Conservation (phyloP, 2,329 filamentous ascomycete genomes). For the Didymella exigua region DNA sequence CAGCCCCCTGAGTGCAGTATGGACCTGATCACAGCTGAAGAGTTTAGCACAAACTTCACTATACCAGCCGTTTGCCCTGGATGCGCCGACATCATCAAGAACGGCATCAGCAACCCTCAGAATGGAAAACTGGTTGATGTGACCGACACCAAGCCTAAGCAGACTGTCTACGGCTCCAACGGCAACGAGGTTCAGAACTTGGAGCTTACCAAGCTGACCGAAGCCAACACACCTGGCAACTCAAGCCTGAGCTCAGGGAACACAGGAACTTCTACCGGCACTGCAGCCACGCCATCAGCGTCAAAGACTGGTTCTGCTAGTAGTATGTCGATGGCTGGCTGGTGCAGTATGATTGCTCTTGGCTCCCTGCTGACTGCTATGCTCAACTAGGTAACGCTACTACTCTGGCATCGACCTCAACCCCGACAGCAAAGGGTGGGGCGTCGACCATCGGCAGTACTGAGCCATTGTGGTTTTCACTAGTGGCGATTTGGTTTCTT, state of each 20-base stretch:
- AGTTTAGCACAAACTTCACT: constrained; percentile 80
- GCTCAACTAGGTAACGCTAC: constrained; percentile 10
- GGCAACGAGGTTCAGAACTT: constrained; percentile 67
- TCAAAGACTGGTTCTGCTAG: constrained; percentile 26
- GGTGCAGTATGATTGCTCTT: constrained; percentile 13
- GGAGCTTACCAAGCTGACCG: constrained; percentile 60
- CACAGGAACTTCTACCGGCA: constrained; percentile 12
- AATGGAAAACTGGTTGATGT: constrained; percentile 63
- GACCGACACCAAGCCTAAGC: constrained; percentile 60
- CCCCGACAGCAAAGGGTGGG: constrained; percentile 5
- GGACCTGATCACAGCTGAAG: constrained; percentile 67
- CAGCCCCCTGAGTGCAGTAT: constrained; percentile 68
- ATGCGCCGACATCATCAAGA: constrained; percentile 75
- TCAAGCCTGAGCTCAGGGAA: constrained; percentile 33
- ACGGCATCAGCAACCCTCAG: constrained; percentile 71
- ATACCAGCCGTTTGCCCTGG: constrained; percentile 71
- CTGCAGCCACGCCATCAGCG: constrained; percentile 22
- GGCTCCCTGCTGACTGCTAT: constrained; percentile 15
- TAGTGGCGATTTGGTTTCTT: neutral
- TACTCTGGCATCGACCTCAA: neutral
- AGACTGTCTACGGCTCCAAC: constrained; percentile 62
- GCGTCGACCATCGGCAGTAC: neutral
- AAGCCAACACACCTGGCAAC: constrained; percentile 62
- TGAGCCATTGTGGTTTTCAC: neutral
- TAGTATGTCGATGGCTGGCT: constrained; percentile 14